These are phyloP conservation scores for Gyrodon lividus DNA, from an alignment of 768 basidiomycete species.

Conservation along the genomic window DNA sequence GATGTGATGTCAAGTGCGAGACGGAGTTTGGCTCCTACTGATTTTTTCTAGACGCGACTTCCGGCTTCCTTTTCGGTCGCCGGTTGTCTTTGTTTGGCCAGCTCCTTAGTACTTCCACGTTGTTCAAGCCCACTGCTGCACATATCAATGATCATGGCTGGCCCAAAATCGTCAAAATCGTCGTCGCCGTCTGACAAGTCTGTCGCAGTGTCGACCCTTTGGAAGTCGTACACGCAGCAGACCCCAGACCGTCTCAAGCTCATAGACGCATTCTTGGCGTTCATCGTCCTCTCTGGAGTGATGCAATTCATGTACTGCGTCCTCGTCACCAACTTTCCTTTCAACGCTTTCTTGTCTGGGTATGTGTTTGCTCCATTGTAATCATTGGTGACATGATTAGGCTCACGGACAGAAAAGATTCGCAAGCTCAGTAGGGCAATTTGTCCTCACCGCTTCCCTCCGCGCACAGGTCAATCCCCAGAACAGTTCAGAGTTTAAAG, in stretches of 20 bases:
- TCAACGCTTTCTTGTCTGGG: constrained; percentile 97
- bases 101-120: constrained; percentile 23
- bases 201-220: constrained; percentile 54
- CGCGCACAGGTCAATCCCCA: constrained; percentile 89
- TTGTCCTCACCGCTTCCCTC: constrained; percentile 90
- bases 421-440: constrained; percentile 91
- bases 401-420: constrained; percentile 57
- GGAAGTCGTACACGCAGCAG: constrained; percentile 72
- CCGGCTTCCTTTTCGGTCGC: constrained; percentile 17
- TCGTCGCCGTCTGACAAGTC: constrained; percentile 16
- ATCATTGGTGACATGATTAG: neutral
- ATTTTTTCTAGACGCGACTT: constrained; percentile 11
- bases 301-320: constrained; percentile 91
- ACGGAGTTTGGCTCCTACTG: constrained; percentile 1
- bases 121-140: constrained; percentile 5
- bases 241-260: constrained; percentile 88
- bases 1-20: neutral
- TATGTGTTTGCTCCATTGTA: constrained; percentile 39
- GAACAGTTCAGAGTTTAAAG: constrained; percentile 80
- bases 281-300: constrained; percentile 89
- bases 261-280: constrained; percentile 89
- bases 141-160: constrained; percentile 34
- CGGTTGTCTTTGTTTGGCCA: constrained; percentile 10
- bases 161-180: constrained; percentile 32
- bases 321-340: constrained; percentile 89